Conservation (phyloP, 2,329 filamentous ascomycete genomes). For the Fusarium zealandicum region DNA sequence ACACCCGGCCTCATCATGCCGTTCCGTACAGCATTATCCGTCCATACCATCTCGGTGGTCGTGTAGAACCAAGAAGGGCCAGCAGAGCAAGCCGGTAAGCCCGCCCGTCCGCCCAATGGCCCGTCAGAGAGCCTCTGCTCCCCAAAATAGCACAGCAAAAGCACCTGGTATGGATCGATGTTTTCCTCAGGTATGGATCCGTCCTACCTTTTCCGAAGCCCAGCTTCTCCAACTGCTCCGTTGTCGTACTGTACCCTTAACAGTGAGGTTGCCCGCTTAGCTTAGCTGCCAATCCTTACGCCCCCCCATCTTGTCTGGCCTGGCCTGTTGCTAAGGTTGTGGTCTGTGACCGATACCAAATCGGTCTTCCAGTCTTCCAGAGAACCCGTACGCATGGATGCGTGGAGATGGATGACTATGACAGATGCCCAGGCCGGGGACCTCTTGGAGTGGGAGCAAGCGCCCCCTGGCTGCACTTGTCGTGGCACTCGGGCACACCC, state of each 20-base stretch:
- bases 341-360: constrained; percentile 20
- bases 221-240: constrained; percentile 27
- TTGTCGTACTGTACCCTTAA: constrained; percentile 20
- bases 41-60: constrained; percentile 24
- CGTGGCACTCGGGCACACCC: constrained; percentile 32
- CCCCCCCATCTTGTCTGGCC: constrained; percentile 15
- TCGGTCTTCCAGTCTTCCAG: constrained; percentile 8
- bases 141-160: constrained; percentile 35
- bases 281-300: constrained; percentile 16
- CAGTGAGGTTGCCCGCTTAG: constrained; percentile 18
- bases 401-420: constrained; percentile 20
- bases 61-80: constrained; percentile 22
- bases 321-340: constrained; percentile 20
- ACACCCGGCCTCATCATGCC: constrained; percentile 26
- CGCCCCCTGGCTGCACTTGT: constrained; percentile 21
- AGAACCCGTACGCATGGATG: constrained; percentile 16
- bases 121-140: constrained; percentile 18
- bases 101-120: constrained; percentile 22
- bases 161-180: constrained; percentile 35
- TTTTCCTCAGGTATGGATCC: constrained; percentile 32
- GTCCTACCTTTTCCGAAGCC: constrained; percentile 23
- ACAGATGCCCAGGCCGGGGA: constrained; percentile 35
- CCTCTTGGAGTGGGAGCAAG: constrained; percentile 30
- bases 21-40: constrained; percentile 10
- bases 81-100: constrained; percentile 14